Evolutionary conservation across 2,329 filamentous ascomycete genomes (phyloP).

Genomic region (Teratosphaeria zuluensis): DNA sequence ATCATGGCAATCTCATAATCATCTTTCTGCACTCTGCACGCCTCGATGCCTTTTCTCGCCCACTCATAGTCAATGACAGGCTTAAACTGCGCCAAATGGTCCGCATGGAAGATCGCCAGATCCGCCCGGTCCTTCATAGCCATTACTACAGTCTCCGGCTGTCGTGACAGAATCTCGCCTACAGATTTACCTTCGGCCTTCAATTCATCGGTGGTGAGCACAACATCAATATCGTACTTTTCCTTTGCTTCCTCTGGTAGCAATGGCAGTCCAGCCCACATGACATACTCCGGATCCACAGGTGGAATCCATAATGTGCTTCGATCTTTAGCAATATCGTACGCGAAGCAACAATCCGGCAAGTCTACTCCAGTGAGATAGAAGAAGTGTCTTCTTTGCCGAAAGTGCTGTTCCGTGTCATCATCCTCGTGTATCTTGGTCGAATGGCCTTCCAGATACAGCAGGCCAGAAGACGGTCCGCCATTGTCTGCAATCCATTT

Average conservation of each 20-base stretch:
- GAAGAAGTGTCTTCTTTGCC: slow-evolving; percentile 68
- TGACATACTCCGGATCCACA: slow-evolving; percentile 76
- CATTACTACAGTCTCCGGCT: slow-evolving; percentile 43
- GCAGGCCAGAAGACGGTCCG: slow-evolving; percentile 56
- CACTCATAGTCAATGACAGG: slow-evolving; percentile 50
- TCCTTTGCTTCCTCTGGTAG: slow-evolving; percentile 63
- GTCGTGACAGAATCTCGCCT: slow-evolving; percentile 33
- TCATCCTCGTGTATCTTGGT: slow-evolving; percentile 80
- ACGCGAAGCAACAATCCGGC: slow-evolving; percentile 71
- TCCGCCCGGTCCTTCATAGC: slow-evolving; percentile 67
- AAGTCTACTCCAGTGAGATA: slow-evolving; percentile 83
- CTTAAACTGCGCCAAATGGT: slow-evolving; percentile 58
- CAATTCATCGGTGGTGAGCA: slow-evolving; percentile 47
- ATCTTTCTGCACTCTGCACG: slow-evolving; percentile 72
- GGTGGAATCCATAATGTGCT: slow-evolving; percentile 88
- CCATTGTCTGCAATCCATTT: slow-evolving; percentile 61
- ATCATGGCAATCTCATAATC: slow-evolving; percentile 76
- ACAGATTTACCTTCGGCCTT: slow-evolving; percentile 56
- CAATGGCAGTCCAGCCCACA: slow-evolving; percentile 91
- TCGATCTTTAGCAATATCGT: slow-evolving; percentile 65
- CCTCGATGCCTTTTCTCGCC: slow-evolving; percentile 61
- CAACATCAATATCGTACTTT: slow-evolving; percentile 49
- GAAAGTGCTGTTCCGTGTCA: slow-evolving; percentile 71
- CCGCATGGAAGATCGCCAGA: slow-evolving; percentile 36
- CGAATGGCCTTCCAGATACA: slow-evolving; percentile 82